Base-by-base conservation (phyloP, 2,329 filamentous ascomycete genomes). In the Colletotrichum kahawae region DNA sequence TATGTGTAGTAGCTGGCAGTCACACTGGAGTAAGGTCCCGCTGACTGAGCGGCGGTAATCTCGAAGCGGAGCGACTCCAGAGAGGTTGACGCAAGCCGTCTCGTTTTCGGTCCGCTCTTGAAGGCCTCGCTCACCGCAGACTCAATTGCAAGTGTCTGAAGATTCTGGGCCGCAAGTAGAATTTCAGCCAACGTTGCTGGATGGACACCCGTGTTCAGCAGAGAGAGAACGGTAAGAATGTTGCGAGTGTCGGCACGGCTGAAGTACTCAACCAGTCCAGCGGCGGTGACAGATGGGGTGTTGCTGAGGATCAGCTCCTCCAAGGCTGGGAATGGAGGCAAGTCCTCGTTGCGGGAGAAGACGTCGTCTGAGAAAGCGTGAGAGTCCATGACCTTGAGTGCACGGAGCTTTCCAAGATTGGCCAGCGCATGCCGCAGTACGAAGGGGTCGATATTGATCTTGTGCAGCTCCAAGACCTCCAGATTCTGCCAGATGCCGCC, bases 1-100 rank as follows among this genome's bases (percentile, higher is more conserved):
- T 98, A 98, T 76, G 92, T 91, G 84, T 98, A 98, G 85, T 98
- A 97, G 21, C 89, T 90, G 12, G 87, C 84, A 1, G 89, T 89
- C 29, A 89, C 85, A 76, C 84, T 87, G 10, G 88, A 85, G 75
- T 91, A 93, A 13, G 92, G 88, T 27, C 92, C 90, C 1, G 90
- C 86, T 5, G 87, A 83, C 0, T 90, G 85, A 12, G 87, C 87
- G 4, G 92, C 89, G 13, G 91, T 93, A 81, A 98, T 94, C 84
- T 98, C 96, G 82, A 93, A 98, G 79, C 96, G 93, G 16, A 98
- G 87, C 4, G 91, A 93, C 78, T 88, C 86, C 24, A 98, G 89
- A 18, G 92, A 93, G 69, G 85, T 87, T 4, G 95, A 97, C 8
- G 89, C 84, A 67, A 98, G 86, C 0, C 92, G 91, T 1, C 92